phyloP scores from a whole-genome alignment of 441 rosid species.

The Euphorbia corollata region DNA sequence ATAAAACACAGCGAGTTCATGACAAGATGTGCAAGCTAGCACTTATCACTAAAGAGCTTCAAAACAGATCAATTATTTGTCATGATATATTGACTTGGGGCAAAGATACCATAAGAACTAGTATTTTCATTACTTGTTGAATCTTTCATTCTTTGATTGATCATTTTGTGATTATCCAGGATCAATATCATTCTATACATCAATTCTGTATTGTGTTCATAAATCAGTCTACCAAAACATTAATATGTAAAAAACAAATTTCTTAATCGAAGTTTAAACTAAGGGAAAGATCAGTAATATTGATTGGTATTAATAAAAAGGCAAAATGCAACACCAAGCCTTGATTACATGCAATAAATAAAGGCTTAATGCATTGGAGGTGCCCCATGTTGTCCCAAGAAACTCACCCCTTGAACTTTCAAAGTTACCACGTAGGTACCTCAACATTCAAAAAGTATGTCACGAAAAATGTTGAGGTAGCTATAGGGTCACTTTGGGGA shows the following conservation, averaged over 20 bases:
- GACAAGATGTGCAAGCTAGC: background rate
- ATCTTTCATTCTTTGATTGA: conserved; percentile 3
- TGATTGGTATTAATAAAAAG: too few species aligned
- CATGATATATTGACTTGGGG: background rate
- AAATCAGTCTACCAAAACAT: conserved; percentile 1
- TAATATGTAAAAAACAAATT: background rate
- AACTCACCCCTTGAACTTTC: too few species aligned
- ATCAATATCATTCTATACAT: background rate
- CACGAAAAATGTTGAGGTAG: too few species aligned
- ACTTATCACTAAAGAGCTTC: conserved; percentile 1
- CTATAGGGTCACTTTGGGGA: too few species aligned
- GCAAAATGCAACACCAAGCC: background rate
- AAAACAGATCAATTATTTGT: background rate
- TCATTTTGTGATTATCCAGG: background rate
- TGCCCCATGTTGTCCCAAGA: too few species aligned
- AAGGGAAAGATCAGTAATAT: background rate
- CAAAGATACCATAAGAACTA: background rate
- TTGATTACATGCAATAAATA: too few species aligned
- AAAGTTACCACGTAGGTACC: too few species aligned
- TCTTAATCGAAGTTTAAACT: background rate
- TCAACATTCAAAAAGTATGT: too few species aligned
- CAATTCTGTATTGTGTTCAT: background rate
- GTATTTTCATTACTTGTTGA: background rate
- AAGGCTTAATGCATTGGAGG: too few species aligned
- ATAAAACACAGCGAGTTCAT: background rate